Evolutionary conservation across 148 eudicot genomes (phyloP).

Genomic region (Pharnaceum exiguum): DNA sequence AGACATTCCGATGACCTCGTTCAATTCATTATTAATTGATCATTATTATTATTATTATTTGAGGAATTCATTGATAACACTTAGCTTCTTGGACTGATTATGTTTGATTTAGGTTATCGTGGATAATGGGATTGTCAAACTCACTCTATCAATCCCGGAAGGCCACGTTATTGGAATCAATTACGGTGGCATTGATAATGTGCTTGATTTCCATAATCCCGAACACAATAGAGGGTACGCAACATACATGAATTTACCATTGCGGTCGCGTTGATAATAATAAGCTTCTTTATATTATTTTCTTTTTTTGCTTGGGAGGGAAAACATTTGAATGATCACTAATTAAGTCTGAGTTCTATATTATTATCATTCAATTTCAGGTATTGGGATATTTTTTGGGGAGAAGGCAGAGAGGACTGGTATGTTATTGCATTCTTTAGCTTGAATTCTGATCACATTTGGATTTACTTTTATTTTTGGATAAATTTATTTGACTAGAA

Average conservation of each 20-base stretch:
- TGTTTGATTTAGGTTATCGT: constrained; percentile 19
- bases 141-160: constrained; percentile 26
- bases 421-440: not conserved
- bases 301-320: not conserved
- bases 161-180: constrained; percentile 27
- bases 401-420: constrained; percentile 4
- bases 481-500: no score
- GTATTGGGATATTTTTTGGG: constrained; percentile 26
- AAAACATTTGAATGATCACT: no score
- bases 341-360: not conserved
- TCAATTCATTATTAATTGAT: no score
- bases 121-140: constrained; percentile 35
- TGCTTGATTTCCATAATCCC: constrained; percentile 27
- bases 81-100: not conserved
- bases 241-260: no score
- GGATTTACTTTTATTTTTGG: no score
- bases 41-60: not conserved
- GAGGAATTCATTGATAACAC: not conserved
- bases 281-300: not conserved
- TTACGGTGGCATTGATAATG: constrained; percentile 24
- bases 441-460: not conserved
- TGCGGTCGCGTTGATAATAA: no score
- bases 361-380: not conserved
- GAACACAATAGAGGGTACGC: constrained; percentile 28
- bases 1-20: no score